These are phyloP conservation scores for Pueraria montana DNA, from an alignment of 306 rosid genomes.

Conservation along the genomic window DNA sequence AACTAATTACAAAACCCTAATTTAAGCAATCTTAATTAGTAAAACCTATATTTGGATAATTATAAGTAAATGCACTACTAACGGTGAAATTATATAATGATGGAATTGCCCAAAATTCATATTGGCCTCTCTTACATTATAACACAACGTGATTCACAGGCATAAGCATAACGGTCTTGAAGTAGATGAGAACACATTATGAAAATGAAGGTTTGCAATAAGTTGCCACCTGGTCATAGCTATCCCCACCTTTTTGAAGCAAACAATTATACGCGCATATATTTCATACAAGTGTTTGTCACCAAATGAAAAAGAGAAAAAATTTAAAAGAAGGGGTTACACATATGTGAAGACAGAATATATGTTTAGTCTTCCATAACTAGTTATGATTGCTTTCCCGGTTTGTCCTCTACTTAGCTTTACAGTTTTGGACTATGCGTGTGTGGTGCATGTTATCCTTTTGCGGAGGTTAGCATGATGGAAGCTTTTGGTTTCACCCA, in stretches of 20 bases:
- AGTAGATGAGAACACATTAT: constrained; percentile 18
- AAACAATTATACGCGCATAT: background rate
- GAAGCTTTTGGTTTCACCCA: constrained; percentile 41
- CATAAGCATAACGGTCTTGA: constrained; percentile 27
- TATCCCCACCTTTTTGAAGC: constrained; percentile 35
- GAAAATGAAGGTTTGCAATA: constrained; percentile 46
- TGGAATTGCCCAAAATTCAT: constrained; percentile 22
- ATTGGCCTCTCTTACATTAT: constrained; percentile 24
- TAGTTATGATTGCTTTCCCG: constrained; percentile 52
- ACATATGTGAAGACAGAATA: constrained; percentile 48
- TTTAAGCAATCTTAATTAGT: constrained; percentile 15
- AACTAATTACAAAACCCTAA: constrained; percentile 29
- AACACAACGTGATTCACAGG: constrained; percentile 48
- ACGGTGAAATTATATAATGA: background rate
- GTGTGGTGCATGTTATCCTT: constrained; percentile 48
- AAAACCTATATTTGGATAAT: constrained; percentile 26
- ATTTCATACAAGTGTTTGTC: constrained; percentile 23
- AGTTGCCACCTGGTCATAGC: constrained; percentile 47
- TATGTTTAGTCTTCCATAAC: constrained; percentile 51
- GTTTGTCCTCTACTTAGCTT: constrained; percentile 52
- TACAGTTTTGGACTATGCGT: constrained; percentile 43
- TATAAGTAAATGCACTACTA: background rate
- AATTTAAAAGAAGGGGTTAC: constrained; percentile 45
- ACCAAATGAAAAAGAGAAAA: background rate
- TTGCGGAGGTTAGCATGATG: constrained; percentile 31